Base-by-base conservation (phyloP, 331 rosid species). In the Dryas integrifolia region DNA sequence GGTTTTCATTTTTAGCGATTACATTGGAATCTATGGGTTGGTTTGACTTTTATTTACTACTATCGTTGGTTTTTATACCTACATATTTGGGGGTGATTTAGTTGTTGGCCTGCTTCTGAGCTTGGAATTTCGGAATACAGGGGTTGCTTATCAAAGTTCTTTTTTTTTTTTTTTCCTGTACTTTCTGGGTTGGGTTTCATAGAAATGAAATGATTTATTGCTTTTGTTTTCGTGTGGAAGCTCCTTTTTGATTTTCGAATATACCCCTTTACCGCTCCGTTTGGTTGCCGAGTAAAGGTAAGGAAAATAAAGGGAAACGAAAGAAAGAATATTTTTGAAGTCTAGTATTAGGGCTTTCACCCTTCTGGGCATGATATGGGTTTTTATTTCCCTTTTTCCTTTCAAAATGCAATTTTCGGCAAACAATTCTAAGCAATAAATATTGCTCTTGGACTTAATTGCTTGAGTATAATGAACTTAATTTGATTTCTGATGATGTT, bases 51-150 rank as follows among this genome's bases (percentile, higher is more conserved):
- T 66, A 6, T 47, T 18, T 26, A 55, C 44, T 52, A 26, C 4
- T 16, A 64, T 55, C 47, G 24, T 30, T 43, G 43, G 16, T 40
- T 51, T 4, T 9, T 11, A 5, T 1, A 5, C 52, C 10, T 47
- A 18, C 14, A 18, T 48, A 63, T 21, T 43, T 30, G 41, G 65
- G 72, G 52, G 69, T 77, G 56, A 70, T 55, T 60, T 58, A 24
- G 79, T 62, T 38, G 72, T 70, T 77, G 48, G 52, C 58, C 52
- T 67, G 47, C 66, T 72, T 68, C 61, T 11, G 6, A 26, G 39
- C 52, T 40, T 76, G 53, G 68, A 62, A 51, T 70, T 69, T 44
- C 56, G 38, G 40, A 40, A 26, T 30, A 9, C 49, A 21, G 53
- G 57, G 49, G 59, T 55, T 16, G 58, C 60, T 35, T 26, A 48